phyloP scores from a whole-genome alignment of 1,139 yeast genomes.

The Suhomyces anneliseae region DNA sequence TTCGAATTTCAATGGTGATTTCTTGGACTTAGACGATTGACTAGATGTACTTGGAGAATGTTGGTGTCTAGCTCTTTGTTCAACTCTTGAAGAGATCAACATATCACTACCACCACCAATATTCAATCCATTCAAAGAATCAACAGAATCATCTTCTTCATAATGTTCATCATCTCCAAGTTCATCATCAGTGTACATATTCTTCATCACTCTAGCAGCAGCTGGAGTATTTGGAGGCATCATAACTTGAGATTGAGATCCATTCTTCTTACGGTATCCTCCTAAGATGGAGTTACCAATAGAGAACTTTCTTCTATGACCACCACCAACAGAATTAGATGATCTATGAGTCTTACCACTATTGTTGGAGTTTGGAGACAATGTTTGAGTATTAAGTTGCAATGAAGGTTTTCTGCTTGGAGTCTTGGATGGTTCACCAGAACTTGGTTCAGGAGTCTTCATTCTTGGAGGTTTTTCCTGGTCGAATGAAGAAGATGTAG shows the following conservation, averaged over 20 bases:
- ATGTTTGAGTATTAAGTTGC: constrained; percentile 30
- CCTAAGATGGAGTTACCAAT: constrained; percentile 54
- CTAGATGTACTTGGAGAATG: constrained; percentile 29
- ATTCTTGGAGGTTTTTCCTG: constrained; percentile 20
- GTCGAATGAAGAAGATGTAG: constrained; percentile 36
- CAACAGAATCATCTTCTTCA: constrained; percentile 60
- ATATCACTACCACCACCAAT: constrained; percentile 63
- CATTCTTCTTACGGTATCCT: constrained; percentile 48
- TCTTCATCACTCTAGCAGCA: constrained; percentile 41
- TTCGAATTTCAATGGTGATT: constrained; percentile 76
- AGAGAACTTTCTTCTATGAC: constrained; percentile 63
- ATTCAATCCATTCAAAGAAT: constrained; percentile 52
- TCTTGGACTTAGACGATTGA: constrained; percentile 22
- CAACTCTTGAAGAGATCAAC: constrained; percentile 60
- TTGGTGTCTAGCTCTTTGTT: constrained; percentile 47
- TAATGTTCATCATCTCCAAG: constrained; percentile 26
- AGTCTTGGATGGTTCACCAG: constrained; percentile 20
- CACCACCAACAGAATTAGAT: constrained; percentile 29
- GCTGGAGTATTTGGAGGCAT: constrained; percentile 56
- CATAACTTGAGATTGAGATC: constrained; percentile 45
- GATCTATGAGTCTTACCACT: constrained; percentile 27
- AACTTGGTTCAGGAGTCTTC: constrained; percentile 29
- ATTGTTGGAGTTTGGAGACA: constrained; percentile 29
- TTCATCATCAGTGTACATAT: constrained; percentile 39
- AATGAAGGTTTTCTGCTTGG: constrained; percentile 45